phyloP scores from a whole-genome alignment of 257 asterid genomes.

The Capsicum chinense region DNA sequence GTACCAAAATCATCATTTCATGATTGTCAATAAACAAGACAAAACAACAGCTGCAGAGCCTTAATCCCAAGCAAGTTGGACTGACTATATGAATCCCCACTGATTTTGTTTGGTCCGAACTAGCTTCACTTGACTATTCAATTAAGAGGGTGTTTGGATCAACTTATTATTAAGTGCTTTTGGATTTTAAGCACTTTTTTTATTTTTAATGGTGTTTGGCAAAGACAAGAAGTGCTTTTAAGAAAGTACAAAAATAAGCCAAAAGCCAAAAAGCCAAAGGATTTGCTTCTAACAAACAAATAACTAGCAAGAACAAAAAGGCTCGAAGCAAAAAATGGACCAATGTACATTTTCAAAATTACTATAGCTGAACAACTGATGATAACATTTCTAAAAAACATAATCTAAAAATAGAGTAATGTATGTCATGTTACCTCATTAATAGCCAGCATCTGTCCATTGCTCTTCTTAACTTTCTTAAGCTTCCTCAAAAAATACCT shows the following conservation, averaged over 20 bases:
- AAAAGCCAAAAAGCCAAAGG: background rate
- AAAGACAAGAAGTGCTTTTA: too few species aligned
- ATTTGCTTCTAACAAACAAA: background rate
- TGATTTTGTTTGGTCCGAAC: too few species aligned
- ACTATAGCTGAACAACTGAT: background rate
- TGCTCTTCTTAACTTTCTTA: constrained; percentile 89
- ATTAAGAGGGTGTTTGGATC: too few species aligned
- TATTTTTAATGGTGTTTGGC: too few species aligned
- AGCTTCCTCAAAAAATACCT: constrained; percentile 93
- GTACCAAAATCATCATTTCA: background rate
- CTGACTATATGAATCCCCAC: too few species aligned
- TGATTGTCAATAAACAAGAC: background rate
- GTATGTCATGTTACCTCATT: constrained; percentile 59
- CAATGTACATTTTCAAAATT: background rate
- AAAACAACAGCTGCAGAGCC: background rate
- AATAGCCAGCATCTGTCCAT: constrained; percentile 84
- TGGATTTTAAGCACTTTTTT: too few species aligned
- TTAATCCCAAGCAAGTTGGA: too few species aligned
- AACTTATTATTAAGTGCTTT: too few species aligned
- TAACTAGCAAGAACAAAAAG: background rate
- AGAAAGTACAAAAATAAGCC: too few species aligned
- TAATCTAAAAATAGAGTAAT: background rate
- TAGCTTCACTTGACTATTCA: too few species aligned
- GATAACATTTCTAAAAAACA: background rate
- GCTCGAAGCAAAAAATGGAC: background rate